phyloP scores from a whole-genome alignment of 352 stramenopile species.

The Lagenidium giganteum region DNA sequence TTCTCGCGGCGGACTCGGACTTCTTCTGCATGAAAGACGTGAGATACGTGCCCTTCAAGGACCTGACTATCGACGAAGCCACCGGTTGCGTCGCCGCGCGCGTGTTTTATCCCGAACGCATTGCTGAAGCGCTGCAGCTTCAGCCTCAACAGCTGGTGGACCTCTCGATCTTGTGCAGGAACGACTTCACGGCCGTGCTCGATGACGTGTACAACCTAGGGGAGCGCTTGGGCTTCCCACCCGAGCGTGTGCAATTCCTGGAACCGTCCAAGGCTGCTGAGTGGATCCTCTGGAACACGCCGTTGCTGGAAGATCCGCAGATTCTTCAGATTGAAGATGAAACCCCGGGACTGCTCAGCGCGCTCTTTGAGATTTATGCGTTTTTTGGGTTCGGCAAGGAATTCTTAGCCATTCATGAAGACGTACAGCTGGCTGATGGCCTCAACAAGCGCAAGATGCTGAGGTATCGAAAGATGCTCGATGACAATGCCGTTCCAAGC shows the following conservation, averaged over 20 bases:
- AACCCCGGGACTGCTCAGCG: slow-evolving; percentile 35
- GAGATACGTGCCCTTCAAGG: slow-evolving; percentile 63
- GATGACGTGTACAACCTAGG: slow-evolving; percentile 52
- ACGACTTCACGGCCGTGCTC: slow-evolving; percentile 70
- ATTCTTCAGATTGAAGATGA: slow-evolving; percentile 2
- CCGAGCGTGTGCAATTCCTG: slow-evolving; percentile 31
- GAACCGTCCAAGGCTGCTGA: slow-evolving; percentile 29
- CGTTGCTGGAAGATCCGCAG: slow-evolving; percentile 39
- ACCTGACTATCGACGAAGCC: slow-evolving; percentile 18
- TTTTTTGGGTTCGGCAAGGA: slow-evolving; percentile 45
- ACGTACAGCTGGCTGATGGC: slow-evolving; percentile 40
- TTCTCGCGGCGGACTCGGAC: slow-evolving; percentile 75
- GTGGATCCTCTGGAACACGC: slow-evolving; percentile 41
- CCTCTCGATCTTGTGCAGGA: slow-evolving; percentile 72
- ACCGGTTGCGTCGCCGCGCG: slow-evolving; percentile 26
- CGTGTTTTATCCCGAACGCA: slow-evolving; percentile 51
- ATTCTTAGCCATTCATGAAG: slow-evolving; percentile 48
- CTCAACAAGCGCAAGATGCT: no score
- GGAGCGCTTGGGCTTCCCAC: slow-evolving; percentile 35
- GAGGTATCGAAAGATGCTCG: no score
- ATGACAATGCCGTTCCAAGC: slow-evolving; percentile 35
- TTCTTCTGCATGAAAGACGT: slow-evolving; percentile 73
- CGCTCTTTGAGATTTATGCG: slow-evolving; percentile 63
- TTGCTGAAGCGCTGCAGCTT: slow-evolving; percentile 51
- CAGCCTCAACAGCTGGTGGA: slow-evolving; percentile 66